Percentiles rank a stretch among this genome's conserved stretches.
phyloP scores from a whole-genome alignment of 805 yeast species.

The Starmerella ratchasimensis region DNA sequence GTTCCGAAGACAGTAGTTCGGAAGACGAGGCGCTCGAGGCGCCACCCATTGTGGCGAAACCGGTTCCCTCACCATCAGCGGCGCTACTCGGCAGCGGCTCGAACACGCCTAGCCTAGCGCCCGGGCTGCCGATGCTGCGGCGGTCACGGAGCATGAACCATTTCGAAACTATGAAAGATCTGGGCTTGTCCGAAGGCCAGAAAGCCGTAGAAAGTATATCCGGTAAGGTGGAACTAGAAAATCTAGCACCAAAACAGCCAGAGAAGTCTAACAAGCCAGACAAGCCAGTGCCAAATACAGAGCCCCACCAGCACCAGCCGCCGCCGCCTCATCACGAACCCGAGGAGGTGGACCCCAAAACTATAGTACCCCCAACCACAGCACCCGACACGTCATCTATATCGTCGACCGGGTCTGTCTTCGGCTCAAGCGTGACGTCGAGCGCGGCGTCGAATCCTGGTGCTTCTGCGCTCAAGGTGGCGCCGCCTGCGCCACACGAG shows the following conservation, averaged over 20 bases:
- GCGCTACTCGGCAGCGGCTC: background rate
- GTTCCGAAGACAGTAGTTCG: no score
- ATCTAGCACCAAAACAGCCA: background rate
- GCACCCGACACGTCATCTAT: no score
- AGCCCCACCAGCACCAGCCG: background rate
- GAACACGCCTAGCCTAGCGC: constrained; percentile 1
- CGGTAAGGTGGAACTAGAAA: constrained; percentile 10
- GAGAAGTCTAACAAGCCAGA: background rate
- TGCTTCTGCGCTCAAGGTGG: background rate
- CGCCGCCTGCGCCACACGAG: background rate
- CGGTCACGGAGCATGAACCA: constrained; percentile 15
- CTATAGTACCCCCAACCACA: no score
- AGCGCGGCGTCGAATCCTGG: background rate
- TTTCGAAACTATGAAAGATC: constrained; percentile 7
- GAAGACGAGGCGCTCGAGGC: no score
- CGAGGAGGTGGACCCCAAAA: background rate
- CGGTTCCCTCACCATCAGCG: background rate
- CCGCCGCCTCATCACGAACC: no score
- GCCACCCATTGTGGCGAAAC: no score
- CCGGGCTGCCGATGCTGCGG: constrained; percentile 5
- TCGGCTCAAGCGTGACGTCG: background rate
- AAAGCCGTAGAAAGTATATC: constrained; percentile 15
- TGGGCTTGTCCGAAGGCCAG: constrained; percentile 12
- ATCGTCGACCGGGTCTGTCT: background rate
- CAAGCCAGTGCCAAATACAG: background rate